Evolutionary conservation across 75 land plant genomes (phyloP), one percentile per base, ranked within the genome.

Genomic region (Gnetum montanum): DNA sequence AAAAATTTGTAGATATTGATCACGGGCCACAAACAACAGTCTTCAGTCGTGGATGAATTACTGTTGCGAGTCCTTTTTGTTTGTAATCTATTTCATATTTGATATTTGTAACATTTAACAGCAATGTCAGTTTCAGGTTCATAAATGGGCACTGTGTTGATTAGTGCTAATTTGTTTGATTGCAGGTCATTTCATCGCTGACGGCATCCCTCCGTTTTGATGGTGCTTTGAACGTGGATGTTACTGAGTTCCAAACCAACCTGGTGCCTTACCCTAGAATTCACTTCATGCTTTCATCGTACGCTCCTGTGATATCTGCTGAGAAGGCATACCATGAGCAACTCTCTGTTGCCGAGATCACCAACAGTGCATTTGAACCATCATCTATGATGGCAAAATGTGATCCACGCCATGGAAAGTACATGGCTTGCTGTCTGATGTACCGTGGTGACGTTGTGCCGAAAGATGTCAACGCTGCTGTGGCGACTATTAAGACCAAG

Each of bases 361-460:
- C 86, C 3, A 78, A 62, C 69, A 67, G 61, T n/a, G 80, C 55
- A 0, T 75, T 75, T 46, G 78, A 75, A 46, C 71, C 83, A 0
- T 69, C 83, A 0, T 70, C 82, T 12, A 82, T 82, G 86, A 82
- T 82, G 86, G 86, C 86, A 20, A 78, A 78, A 29, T 78, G 81
- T 38, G 81, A 78, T 31, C 81, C 81, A 0, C 62, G 81, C 19
- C 75, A 72, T 18, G 75, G 75, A 0, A 72, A 72, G 28, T 72
- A 72, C 75, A 72, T 72, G 75, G 75, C 81, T 2, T 74, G 81
- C 65, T 75, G 81, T 46, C 59, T 74, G 4, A 74, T 74, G 79
- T 76, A 76, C 71, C 34, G 80, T 12, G 80, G 80, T 4, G 80
- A 76, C 55, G 75, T 76, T 35, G 75, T 72, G 18, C 82, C 82